These are phyloP conservation scores for Cystobasidium ongulense DNA, from an alignment of 768 basidiomycete species.

Conservation along the genomic window DNA sequence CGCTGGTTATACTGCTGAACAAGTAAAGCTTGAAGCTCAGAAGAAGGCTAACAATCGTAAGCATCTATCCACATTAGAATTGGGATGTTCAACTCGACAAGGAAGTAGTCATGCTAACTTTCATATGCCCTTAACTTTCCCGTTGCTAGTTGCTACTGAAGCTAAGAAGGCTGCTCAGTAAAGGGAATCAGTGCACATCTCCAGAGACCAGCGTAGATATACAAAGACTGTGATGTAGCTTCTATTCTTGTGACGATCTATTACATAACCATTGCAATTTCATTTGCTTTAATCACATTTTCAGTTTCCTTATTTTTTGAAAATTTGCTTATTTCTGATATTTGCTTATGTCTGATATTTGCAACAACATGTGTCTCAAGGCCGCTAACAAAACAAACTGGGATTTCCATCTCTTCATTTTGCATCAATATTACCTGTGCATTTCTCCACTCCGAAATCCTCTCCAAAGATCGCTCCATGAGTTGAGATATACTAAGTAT, in stretches of 20 bases:
- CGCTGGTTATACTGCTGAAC: slow-evolving; percentile 16
- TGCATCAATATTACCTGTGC: background rate
- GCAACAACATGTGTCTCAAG: too few relatives aligned
- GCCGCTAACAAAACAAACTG: too few relatives aligned
- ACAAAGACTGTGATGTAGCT: too few relatives aligned
- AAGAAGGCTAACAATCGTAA: slow-evolving; percentile 29
- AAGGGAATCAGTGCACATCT: background rate
- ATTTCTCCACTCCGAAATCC: too few relatives aligned
- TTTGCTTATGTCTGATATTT: too few relatives aligned
- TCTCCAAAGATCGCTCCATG: background rate
- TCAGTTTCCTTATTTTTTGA: too few relatives aligned
- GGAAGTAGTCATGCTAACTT: background rate
- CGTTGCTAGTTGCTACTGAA: slow-evolving; percentile 16
- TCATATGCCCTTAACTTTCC: background rate
- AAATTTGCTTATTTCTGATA: too few relatives aligned
- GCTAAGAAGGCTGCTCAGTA: slow-evolving; percentile 27
- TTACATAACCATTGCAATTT: too few relatives aligned
- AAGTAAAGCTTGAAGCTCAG: slow-evolving; percentile 18
- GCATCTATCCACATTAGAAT: background rate
- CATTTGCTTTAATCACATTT: too few relatives aligned
- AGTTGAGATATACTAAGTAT: background rate
- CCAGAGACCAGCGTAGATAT: background rate
- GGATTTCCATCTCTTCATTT: background rate
- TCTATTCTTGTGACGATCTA: too few relatives aligned
- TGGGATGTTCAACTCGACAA: too few relatives aligned